A percentile compares a stretch with the other conserved stretches of the same genome.
Evolutionary conservation across 139 green algal genomes (phyloP).

Genomic region (Tetradesmus obliquus): DNA sequence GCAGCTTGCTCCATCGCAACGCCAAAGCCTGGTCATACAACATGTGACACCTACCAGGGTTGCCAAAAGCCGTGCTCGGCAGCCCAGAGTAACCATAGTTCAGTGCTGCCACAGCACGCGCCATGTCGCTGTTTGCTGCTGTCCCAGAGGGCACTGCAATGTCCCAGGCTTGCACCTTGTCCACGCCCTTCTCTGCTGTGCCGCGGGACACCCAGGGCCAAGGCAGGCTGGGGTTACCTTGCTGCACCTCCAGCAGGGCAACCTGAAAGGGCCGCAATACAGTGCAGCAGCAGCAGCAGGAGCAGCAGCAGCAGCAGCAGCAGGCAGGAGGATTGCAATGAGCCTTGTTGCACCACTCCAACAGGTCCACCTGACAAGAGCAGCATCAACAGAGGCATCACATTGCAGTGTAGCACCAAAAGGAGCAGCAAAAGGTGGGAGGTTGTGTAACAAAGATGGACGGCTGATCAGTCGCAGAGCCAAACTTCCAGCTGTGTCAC

Average conservation of each 20-base stretch:
- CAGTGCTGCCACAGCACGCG: neutral
- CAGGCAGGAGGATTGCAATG: too few relatives aligned
- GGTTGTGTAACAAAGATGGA: too few relatives aligned
- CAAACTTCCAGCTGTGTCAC: too few relatives aligned
- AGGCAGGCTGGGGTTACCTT: neutral
- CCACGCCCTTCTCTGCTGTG: neutral
- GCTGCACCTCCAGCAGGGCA: constrained; percentile 11
- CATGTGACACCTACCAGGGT: constrained; percentile 2
- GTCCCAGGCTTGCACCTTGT: constrained; percentile 1
- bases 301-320: neutral
- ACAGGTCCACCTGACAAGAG: too few relatives aligned
- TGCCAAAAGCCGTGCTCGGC: neutral
- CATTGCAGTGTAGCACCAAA: too few relatives aligned
- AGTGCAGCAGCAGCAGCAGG: neutral
- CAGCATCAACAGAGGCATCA: too few relatives aligned
- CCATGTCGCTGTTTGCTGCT: neutral
- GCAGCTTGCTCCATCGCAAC: neutral
- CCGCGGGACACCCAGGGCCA: constrained; percentile 45
- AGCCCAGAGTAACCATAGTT: constrained; percentile 15
- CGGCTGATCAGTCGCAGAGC: too few relatives aligned
- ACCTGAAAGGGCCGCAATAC: neutral
- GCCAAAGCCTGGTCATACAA: neutral
- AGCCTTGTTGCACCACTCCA: too few relatives aligned
- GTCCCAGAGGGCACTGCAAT: neutral
- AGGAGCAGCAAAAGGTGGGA: too few relatives aligned